Evolutionary conservation across 106 monocot genomes (phyloP).

Genomic region (Phalaenopsis equestris): DNA sequence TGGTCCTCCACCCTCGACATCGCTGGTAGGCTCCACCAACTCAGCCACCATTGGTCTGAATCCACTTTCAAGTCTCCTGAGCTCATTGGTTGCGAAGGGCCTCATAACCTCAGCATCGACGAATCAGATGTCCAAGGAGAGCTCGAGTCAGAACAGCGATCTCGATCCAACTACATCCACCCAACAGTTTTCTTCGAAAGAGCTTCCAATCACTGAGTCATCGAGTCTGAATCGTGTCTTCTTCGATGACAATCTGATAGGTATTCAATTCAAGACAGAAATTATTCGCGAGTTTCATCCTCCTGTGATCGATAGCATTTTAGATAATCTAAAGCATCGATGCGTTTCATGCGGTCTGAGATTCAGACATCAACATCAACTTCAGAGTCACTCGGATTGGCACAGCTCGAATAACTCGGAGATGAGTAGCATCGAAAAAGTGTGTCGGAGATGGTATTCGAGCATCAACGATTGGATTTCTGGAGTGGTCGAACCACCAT

Average conservation of each 20-base stretch:
- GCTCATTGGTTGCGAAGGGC: constrained; percentile 80
- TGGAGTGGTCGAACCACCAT: constrained; percentile 6
- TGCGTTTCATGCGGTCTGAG: constrained; percentile 59
- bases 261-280: constrained; percentile 59
- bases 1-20: constrained; percentile 53
- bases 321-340: constrained; percentile 57
- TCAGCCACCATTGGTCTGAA: constrained; percentile 9
- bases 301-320: constrained; percentile 44
- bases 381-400: constrained; percentile 47
- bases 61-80: constrained; percentile 79
- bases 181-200: constrained; percentile 6
- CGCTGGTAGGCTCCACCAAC: constrained; percentile 12
- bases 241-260: constrained; percentile 31
- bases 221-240: constrained; percentile 5
- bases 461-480: constrained; percentile 25
- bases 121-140: constrained; percentile 5
- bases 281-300: constrained; percentile 58
- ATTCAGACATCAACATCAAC: constrained; percentile 39
- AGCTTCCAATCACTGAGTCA: constrained; percentile 9
- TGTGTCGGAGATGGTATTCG: constrained; percentile 54
- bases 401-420: constrained; percentile 29
- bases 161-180: constrained; percentile 3
- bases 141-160: constrained; percentile 4
- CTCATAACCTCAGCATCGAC: constrained; percentile 54
- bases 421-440: constrained; percentile 7